These are phyloP conservation scores for Verticillium longisporum DNA, from an alignment of 2,329 filamentous ascomycete species.

Conservation along the genomic window DNA sequence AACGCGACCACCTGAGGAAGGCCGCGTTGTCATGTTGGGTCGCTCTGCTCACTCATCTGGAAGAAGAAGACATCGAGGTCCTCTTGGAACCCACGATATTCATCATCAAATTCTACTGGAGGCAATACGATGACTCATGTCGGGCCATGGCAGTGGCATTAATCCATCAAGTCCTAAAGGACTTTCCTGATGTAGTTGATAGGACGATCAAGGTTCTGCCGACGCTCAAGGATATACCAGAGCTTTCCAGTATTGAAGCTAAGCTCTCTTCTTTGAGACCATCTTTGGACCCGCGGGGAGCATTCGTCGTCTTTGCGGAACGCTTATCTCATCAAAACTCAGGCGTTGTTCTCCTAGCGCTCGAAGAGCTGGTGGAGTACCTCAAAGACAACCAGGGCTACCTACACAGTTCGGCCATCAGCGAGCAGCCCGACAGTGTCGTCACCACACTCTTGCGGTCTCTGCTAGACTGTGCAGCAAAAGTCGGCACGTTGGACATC, in stretches of 20 bases:
- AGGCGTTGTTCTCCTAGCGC: constrained; percentile 74
- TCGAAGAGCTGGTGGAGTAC: constrained; percentile 70
- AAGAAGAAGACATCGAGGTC: constrained; percentile 69
- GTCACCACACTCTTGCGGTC: constrained; percentile 67
- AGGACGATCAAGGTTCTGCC: constrained; percentile 71
- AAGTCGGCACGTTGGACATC: constrained; percentile 62
- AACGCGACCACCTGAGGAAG: constrained; percentile 66
- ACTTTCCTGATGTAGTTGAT: constrained; percentile 53
- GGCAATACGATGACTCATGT: constrained; percentile 52
- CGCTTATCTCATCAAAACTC: constrained; percentile 78
- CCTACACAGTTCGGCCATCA: constrained; percentile 71
- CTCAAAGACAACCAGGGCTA: constrained; percentile 68
- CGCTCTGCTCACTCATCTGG: constrained; percentile 66
- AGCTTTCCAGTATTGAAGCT: constrained; percentile 60
- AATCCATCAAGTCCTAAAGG: constrained; percentile 58
- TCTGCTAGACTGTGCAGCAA: constrained; percentile 78
- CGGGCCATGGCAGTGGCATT: constrained; percentile 54
- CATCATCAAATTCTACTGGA: constrained; percentile 78
- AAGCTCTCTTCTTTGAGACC: constrained; percentile 59
- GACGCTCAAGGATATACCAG: constrained; percentile 63
- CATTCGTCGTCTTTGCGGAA: constrained; percentile 55
- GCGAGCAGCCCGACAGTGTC: constrained; percentile 74
- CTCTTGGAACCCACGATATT: constrained; percentile 87
- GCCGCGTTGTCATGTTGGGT: constrained; percentile 80
- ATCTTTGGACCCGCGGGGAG: constrained; percentile 46